Evolutionary conservation across 75 land plant species (phyloP).

Genomic region (Adiantum capillusveneris): DNA sequence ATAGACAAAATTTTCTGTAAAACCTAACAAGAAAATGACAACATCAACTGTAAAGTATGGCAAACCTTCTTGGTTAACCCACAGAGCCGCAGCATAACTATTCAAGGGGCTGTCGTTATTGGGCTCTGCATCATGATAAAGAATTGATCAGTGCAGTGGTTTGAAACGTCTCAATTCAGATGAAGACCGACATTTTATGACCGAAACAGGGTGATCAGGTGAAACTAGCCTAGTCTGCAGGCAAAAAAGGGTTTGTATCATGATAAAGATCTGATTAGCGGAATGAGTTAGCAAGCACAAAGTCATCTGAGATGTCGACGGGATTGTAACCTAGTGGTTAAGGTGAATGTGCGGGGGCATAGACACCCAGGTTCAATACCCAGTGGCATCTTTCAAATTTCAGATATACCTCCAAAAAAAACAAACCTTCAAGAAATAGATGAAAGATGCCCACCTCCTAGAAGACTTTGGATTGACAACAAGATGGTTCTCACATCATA

Average conservation of each 20-base stretch:
- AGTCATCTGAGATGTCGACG: too few relatives aligned
- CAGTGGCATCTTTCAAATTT: too few relatives aligned
- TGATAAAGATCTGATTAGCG: too few relatives aligned
- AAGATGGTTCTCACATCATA: conserved; percentile 80
- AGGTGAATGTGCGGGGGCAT: too few relatives aligned
- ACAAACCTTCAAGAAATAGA: background rate
- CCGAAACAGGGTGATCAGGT: too few relatives aligned
- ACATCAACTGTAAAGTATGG: background rate
- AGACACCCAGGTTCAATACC: too few relatives aligned
- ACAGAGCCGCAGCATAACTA: conserved; percentile 66
- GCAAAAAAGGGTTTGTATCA: too few relatives aligned
- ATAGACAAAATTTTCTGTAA: background rate
- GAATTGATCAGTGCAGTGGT: background rate
- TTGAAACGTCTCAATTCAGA: background rate
- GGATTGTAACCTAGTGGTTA: too few relatives aligned
- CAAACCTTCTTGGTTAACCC: conserved; percentile 75
- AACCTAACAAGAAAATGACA: background rate
- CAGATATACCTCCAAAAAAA: too few relatives aligned
- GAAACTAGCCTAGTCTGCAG: background rate
- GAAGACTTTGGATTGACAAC: conserved; percentile 71
- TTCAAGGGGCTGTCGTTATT: conserved; percentile 75
- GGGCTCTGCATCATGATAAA: conserved; percentile 43
- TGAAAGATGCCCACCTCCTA: conserved; percentile 51
- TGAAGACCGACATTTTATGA: background rate
- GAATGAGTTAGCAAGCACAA: too few relatives aligned